Base-by-base conservation (phyloP, 2,329 filamentous ascomycete genomes). In the Talaromyces islandicus region DNA sequence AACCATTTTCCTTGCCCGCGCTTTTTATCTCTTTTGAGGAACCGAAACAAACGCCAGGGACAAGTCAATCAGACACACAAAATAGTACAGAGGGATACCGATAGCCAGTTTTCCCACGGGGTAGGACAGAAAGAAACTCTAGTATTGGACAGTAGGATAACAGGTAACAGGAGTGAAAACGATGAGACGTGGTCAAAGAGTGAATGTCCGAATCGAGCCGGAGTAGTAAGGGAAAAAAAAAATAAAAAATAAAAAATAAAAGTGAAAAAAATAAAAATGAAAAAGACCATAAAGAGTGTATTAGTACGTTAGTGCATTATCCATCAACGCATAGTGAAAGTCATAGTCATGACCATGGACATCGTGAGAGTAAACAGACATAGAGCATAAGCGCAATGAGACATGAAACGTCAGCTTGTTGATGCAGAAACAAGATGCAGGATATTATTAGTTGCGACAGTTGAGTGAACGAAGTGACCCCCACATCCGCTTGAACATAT, bases 401-500 rank as follows among this genome's bases (percentile, higher is more conserved):
- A 25, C 58, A 54, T 60, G 53, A 56, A 50, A 52, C 60, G 43
- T 61, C 55, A 24, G 57, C 30, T 59, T 52, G 57, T 62, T 35
- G 43, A 59, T 52, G 6, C 53, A 54, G 25, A n/a, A 53, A 48
- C 11, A 53, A 35, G 6, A 4, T 10, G 24, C 41, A 19, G 19
- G n/a, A 25, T 32, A 11, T 46, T 17, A 52, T 63, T 51, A 57
- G 46, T 48, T 63, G 25, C 68, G 64, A 29, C 69, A 71, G 38
- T 66, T 64, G 4, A 71, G 62, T 21, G 69, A 63, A 10, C 67
- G 67, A 32, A 63, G 41, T 19, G 60, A 59, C 2, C 51, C 54
- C 62, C 60, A 63, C 50, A 63, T 52, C 17, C 60, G 48, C 57
- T 48, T 57, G 14, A 59, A 57, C 1, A 63, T 29, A 19, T 54